These are phyloP conservation scores for Massariosphaeria phaeospora DNA, from an alignment of 495 filamentous ascomycete genomes.

Conservation along the genomic window DNA sequence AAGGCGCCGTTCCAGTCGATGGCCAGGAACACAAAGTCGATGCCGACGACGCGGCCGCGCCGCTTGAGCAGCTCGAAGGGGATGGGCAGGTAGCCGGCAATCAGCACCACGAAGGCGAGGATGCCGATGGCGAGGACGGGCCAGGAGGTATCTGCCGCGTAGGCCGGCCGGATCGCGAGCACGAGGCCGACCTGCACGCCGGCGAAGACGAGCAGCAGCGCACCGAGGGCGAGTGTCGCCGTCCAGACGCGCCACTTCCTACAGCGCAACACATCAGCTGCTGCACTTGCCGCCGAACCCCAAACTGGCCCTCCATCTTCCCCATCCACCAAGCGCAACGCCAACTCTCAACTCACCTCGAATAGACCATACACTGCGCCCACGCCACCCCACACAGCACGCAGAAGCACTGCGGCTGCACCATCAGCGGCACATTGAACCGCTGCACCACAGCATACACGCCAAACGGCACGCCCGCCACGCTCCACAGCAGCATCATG, in stretches of 20 bases:
- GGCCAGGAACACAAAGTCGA: conserved; percentile 60
- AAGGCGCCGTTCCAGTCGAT: conserved; percentile 69
- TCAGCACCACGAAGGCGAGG: conserved; percentile 55
- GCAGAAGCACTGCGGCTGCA: conserved; percentile 68
- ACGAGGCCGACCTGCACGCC: conserved; percentile 59
- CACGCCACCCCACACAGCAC: conserved; percentile 59
- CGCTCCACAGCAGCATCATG: conserved; percentile 73
- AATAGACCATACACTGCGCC: conserved; percentile 61
- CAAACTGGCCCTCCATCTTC: background rate
- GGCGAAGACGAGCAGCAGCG: conserved; percentile 47
- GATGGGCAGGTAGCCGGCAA: conserved; percentile 58
- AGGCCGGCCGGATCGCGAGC: conserved; percentile 58
- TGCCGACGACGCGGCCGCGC: conserved; percentile 61
- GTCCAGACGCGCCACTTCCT: conserved; percentile 52
- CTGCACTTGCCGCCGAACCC: background rate
- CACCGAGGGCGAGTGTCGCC: conserved; percentile 42
- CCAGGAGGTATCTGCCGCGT: conserved; percentile 49
- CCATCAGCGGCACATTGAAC: conserved; percentile 69
- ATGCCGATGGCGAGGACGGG: conserved; percentile 57
- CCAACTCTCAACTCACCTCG: conserved; percentile 44
- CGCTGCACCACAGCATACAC: conserved; percentile 41
- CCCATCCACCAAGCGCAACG: too few relatives aligned
- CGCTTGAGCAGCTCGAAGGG: conserved; percentile 70
- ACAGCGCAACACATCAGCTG: background rate
- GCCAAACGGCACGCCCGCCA: conserved; percentile 7